Evolutionary conservation across 2,329 filamentous ascomycete genomes (phyloP), one percentile per base, ranked within the genome.

Genomic region (Calonectria honghensis): DNA sequence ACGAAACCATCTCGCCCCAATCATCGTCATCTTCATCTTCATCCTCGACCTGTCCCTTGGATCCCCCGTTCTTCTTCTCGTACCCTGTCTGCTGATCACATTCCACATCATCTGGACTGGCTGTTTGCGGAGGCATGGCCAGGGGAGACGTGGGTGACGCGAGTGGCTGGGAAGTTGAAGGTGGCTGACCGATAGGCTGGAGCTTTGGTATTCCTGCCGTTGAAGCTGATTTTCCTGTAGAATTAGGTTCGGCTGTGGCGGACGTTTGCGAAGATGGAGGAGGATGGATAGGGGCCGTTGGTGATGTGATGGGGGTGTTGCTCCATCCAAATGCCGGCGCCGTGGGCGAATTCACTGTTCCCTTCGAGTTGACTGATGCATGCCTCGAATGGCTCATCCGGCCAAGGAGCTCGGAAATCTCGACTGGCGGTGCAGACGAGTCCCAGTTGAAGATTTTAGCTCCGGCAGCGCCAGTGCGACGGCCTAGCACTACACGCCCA

Each of bases 371-470:
- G n/a, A 76, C 67, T 5, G 81, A 84, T 5, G 75, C 76, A 4
- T 79, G 76, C 61, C 78, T 78, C 57, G 77, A 79, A 71, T 81
- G 79, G 31, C 79, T 80, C 73, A 78, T 82, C n/a, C 76, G 79
- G 10, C 77, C 78, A 18, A 86, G 73, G 6, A 86, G 75, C 73
- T 85, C 83, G 3, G 81, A 81, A 27, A 93, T 86, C 11, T 89
- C 86, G 2, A 92, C 85, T 13, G 88, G 86, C 37, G 88, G 86
- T 0, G 88, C 87, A 24, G 87, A 86, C 18, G 88, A 88, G 76
- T 92, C 90, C 92, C 92, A 93, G 37, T 91, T 90, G 82, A 93
- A 93, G 77, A 90, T 87, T 72, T 86, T 88, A 7, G 86, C 86
- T 50, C 87, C 88, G 24, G 87, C 85, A 24, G 82, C 82, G 1